Evolutionary conservation across 352 stramenopile species (phyloP).

Genomic region (Phytophthora chlamydospora): DNA sequence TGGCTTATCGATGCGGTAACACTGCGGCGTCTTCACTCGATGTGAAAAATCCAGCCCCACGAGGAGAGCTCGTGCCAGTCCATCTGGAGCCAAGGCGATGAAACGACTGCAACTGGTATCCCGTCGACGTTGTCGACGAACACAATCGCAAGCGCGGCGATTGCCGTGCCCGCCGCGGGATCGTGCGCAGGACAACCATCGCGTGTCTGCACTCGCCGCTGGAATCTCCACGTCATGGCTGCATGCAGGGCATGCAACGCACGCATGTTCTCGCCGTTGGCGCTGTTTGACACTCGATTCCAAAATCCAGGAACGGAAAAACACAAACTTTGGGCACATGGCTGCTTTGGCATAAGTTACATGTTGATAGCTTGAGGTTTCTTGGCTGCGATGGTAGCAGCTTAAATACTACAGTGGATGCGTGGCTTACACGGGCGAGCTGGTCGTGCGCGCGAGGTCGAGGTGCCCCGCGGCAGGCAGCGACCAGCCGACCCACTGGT

Average conservation of each 20-base stretch:
- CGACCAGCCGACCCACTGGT: constrained; percentile 33
- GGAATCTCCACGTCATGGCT: constrained; percentile 10
- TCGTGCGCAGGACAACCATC: constrained; percentile 17
- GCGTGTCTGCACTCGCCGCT: background rate
- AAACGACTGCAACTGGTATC: constrained; percentile 21
- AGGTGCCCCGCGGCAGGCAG: constrained; percentile 28
- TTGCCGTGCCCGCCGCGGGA: background rate
- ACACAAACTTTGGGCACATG: background rate
- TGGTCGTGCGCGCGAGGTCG: constrained; percentile 29
- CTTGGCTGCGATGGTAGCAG: constrained; percentile 1
- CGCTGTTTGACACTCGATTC: constrained; percentile 13
- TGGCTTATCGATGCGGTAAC: too few species aligned
- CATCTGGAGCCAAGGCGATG: constrained; percentile 14
- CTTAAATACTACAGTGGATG: constrained; percentile 25
- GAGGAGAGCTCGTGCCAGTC: constrained; percentile 9
- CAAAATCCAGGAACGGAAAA: constrained; percentile 22
- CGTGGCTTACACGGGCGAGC: constrained; percentile 25
- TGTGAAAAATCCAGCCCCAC: background rate
- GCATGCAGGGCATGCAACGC: background rate
- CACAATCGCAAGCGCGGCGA: constrained; percentile 1
- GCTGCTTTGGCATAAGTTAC: constrained; percentile 22
- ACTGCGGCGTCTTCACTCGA: too few species aligned
- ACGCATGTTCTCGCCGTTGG: background rate
- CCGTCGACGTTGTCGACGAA: background rate
- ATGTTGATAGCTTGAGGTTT: constrained; percentile 8